Evolutionary conservation across 371 early-diverging fungal genomes (phyloP).

Genomic region (Mortierella sp.): DNA sequence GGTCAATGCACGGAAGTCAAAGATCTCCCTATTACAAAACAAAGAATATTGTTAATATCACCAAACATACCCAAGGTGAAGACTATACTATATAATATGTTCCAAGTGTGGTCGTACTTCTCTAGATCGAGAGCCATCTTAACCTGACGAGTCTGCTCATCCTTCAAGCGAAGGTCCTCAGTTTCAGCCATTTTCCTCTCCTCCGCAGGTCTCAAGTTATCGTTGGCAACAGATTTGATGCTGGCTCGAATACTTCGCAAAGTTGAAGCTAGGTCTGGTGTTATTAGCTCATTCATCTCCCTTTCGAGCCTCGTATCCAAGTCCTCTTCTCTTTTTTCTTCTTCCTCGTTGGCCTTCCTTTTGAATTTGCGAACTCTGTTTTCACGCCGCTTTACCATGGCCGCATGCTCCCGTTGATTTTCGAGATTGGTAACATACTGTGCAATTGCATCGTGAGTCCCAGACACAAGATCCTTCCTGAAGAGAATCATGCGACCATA

Average conservation of each 20-base stretch:
- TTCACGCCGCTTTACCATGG: conserved; percentile 36
- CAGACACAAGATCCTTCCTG: conserved; percentile 32
- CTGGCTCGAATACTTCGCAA: conserved; percentile 27
- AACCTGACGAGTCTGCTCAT: conserved; percentile 23
- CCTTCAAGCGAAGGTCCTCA: conserved; percentile 34
- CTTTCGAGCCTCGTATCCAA: conserved; percentile 35
- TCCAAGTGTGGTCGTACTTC: conserved; percentile 9
- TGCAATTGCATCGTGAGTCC: conserved; percentile 22
- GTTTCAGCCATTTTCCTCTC: conserved; percentile 33
- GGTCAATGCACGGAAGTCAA: conserved; percentile 30
- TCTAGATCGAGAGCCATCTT: conserved; percentile 32
- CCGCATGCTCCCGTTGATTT: conserved; percentile 16
- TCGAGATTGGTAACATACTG: conserved; percentile 16
- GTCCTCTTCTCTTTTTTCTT: conserved; percentile 15
- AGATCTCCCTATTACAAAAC: conserved; percentile 15
- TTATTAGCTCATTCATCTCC: conserved; percentile 33
- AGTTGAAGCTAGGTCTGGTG: conserved; percentile 16
- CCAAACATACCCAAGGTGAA: not conserved
- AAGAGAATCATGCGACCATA: conserved; percentile 34
- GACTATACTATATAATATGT: not conserved
- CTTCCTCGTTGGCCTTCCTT: conserved; percentile 12
- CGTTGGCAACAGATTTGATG: conserved; percentile 28
- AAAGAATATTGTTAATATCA: not conserved
- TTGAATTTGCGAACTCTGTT: conserved; percentile 19
- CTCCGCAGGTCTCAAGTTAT: not conserved